Base-by-base conservation (phyloP, 1,284 basidiomycete species). In the Ceratorhiza oryzae-sativae region DNA sequence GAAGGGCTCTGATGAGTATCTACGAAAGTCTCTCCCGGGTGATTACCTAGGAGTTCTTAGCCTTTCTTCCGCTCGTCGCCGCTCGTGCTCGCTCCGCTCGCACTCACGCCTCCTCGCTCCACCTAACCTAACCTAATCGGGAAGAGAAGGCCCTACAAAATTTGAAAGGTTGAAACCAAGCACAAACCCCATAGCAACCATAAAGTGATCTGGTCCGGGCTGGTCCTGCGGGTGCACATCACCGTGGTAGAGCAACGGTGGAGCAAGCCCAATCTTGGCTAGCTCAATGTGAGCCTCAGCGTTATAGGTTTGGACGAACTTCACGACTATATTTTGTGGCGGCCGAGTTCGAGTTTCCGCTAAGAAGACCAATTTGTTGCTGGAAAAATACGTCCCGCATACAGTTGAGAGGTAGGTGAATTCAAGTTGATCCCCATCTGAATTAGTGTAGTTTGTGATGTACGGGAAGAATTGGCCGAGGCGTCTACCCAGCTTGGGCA, bases 271-370 rank as follows among this genome's bases (percentile, higher is more conserved):
- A 12, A 45, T 20, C 4, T 73, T 45, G 20, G 75, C 71, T 4
- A 75, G 71, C 6, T 73, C 13, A 2, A 25, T n/a, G 45, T 76
- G 75, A 2, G 65, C 75, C 1, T 46, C 4, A n/a, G 18, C 39
- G 30, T 67, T 58, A 42, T 75, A 75, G 3, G 0, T 3, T 36
- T 72, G 62, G 32, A 62, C 58, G 61, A 75, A 75, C 53, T 75
- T 76, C 42, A 75, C 72, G 25, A 23, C 49, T 25, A 45, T 32
- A 3, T 41, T 58, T 15, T 15, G 4, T 25, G 6, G 18, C 42
- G 42, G 15, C 23, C 30, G 4, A 42, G 12, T 3, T 12, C n/a
- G 23, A 41, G 27, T 45, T 45, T 18, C 42, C 18, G 42, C 42
- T 3, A 45, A 18, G 18, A 45, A 45, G 42, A 45, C 42, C 15